Evolutionary conservation across 805 yeast genomes (phyloP), one percentile per base, ranked within the genome.

Genomic region (Sugiyamaella americana): DNA sequence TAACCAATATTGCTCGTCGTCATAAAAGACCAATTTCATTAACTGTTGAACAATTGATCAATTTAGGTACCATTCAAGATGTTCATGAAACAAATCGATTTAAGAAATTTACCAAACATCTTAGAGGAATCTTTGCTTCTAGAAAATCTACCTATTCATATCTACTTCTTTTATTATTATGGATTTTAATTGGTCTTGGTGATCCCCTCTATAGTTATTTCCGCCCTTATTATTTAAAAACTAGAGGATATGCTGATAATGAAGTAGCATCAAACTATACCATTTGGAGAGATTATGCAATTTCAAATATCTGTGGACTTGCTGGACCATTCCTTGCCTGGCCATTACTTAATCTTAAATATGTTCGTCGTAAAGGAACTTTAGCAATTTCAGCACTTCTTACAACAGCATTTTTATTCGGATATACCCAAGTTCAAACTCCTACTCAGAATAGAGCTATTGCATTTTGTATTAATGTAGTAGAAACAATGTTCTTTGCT

Each of bases 391-490:
- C 84, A 20, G 71, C 79, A 4, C 21, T 79, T 2, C 58, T 76
- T 29, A 69, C 80, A 0, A 81, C 81, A 65, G 75, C 78, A 2
- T 70, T 80, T 40, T 59, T 81, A 48, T 79, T 79, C 56, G 80
- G 79, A 40, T 79, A 81, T 52, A 80, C 86, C 11, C 75, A 81
- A 2, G 80, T 80, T 10, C 72, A 74, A 59, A 71, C 80, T 0
- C 66, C 76, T 40, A 65, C 72, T 4, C 78, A 74, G 66, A 78
- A 76, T 55, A 75, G 78, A 44, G 75, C 68, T 8, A 59, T 71
- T 26, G 59, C 68, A 16, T 64, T 70, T 10, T 69, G 71, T 24
- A 53, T 54, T 22, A 44, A 44, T 24, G 51, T 52, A 3, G 57
- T 52, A 20, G 49, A 46, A 34, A 57, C 53, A 47, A 56, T 59